Conservation (phyloP, 169 alveolate genomes). For the Perkinsus olseni region DNA sequence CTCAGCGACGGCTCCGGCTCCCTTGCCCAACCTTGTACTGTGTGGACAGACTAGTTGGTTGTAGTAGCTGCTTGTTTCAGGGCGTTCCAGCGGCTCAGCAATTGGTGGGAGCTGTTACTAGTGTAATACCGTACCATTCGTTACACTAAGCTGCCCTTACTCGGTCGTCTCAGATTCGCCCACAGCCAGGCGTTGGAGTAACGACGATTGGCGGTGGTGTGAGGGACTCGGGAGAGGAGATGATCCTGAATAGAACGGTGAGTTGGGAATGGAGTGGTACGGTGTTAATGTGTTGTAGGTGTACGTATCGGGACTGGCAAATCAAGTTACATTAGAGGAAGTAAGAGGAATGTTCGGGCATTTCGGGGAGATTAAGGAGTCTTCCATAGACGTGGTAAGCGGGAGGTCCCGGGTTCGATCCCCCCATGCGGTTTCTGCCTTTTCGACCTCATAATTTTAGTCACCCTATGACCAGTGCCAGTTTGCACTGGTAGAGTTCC, state of each 20-base stretch:
- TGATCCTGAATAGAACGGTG: background rate
- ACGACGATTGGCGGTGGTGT: background rate
- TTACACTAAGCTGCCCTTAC: too few relatives aligned
- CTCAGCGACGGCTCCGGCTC: background rate
- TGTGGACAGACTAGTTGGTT: too few relatives aligned
- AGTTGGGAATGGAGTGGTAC: background rate
- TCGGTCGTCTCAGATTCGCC: background rate
- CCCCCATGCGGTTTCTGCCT: background rate
- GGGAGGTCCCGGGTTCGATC: background rate
- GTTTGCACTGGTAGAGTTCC: background rate
- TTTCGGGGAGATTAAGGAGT: background rate
- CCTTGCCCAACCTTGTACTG: background rate
- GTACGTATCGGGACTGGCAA: background rate
- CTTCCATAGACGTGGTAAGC: background rate
- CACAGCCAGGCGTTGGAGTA: background rate
- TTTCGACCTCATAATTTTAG: background rate
- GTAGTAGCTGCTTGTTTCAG: too few relatives aligned
- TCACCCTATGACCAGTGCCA: background rate
- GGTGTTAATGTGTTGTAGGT: background rate
- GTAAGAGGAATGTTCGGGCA: background rate
- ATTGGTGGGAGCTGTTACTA: background rate
- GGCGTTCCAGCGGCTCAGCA: background rate
- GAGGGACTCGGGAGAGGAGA: background rate
- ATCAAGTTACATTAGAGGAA: background rate
- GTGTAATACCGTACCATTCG: background rate